phyloP scores from a whole-genome alignment of 1,139 yeast genomes.

The Suzukiozyma palmioleophila region DNA sequence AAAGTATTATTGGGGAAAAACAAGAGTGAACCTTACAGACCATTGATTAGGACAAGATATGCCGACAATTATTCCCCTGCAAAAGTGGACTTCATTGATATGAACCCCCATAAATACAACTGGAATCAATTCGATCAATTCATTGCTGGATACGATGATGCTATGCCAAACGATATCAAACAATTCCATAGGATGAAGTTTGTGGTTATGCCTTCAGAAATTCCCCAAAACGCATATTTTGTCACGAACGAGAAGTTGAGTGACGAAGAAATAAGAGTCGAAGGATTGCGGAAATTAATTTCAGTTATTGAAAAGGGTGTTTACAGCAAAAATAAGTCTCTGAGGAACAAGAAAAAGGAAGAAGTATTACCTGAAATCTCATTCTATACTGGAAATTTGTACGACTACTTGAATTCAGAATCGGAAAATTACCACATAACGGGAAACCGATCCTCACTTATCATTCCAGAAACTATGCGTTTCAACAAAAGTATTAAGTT shows the following conservation, averaged over 20 bases:
- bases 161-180: conserved; percentile 50
- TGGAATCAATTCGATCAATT: conserved; percentile 93
- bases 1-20: conserved; percentile 19
- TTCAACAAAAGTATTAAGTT: conserved; percentile 35
- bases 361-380: conserved; percentile 68
- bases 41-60: conserved; percentile 73
- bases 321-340: conserved; percentile 41
- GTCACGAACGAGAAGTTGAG: conserved; percentile 58
- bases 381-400: conserved; percentile 84
- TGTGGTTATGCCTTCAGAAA: conserved; percentile 73
- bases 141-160: conserved; percentile 85
- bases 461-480: conserved; percentile 30
- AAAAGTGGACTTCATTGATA: conserved; percentile 51
- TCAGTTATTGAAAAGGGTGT: conserved; percentile 60
- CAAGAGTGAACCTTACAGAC: conserved; percentile 31
- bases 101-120: conserved; percentile 54
- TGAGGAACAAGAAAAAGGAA: conserved; percentile 32
- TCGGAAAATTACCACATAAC: conserved; percentile 31
- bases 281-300: conserved; percentile 76
- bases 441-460: conserved; percentile 32
- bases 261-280: conserved; percentile 81
- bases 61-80: conserved; percentile 64
- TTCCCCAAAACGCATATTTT: conserved; percentile 53
- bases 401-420: conserved; percentile 51
- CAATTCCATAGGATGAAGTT: conserved; percentile 70